Percentiles rank a stretch among this genome's conserved stretches.
Conservation (phyloP, 2,329 filamentous ascomycete genomes). For the Colletotrichum gloeosporioides region DNA sequence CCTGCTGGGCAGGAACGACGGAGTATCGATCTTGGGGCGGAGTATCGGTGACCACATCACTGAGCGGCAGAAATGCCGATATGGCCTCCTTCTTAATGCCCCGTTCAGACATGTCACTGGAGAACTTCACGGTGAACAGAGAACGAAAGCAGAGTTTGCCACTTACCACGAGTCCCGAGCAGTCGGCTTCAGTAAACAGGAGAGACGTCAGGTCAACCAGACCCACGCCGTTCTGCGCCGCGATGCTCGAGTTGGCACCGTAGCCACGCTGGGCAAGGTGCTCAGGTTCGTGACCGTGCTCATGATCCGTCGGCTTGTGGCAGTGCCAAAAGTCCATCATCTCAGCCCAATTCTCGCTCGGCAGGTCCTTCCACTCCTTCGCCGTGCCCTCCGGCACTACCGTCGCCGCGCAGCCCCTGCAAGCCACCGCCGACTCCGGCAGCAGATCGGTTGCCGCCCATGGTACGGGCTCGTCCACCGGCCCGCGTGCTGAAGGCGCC, state of each 20-base stretch:
- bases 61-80: constrained; percentile 45
- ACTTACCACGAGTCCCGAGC: constrained; percentile 47
- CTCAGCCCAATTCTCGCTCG: constrained; percentile 97
- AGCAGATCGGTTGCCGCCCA: constrained; percentile 62
- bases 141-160: constrained; percentile 12
- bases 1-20: constrained; percentile 26
- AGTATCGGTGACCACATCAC: constrained; percentile 72
- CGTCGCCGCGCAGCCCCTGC: constrained; percentile 41
- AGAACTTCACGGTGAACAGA: constrained; percentile 2
- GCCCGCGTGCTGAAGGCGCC: constrained; percentile 20
- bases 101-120: constrained; percentile 18
- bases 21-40: constrained; percentile 63
- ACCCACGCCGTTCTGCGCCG: constrained; percentile 69
- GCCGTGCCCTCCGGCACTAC: constrained; percentile 46
- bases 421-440: constrained; percentile 44
- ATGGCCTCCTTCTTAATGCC: constrained; percentile 68
- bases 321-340: constrained; percentile 99
- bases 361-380: constrained; percentile 84
- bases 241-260: constrained; percentile 78
- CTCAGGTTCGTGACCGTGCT: constrained; percentile 42
- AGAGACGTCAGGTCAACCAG: constrained; percentile 85
- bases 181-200: constrained; percentile 72
- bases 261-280: constrained; percentile 73
- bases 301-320: constrained; percentile 80
- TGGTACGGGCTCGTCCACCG: constrained; percentile 43